Evolutionary conservation across 192 early-diverging fungal genomes (phyloP).

Genomic region (Rhizophagus clarus): DNA sequence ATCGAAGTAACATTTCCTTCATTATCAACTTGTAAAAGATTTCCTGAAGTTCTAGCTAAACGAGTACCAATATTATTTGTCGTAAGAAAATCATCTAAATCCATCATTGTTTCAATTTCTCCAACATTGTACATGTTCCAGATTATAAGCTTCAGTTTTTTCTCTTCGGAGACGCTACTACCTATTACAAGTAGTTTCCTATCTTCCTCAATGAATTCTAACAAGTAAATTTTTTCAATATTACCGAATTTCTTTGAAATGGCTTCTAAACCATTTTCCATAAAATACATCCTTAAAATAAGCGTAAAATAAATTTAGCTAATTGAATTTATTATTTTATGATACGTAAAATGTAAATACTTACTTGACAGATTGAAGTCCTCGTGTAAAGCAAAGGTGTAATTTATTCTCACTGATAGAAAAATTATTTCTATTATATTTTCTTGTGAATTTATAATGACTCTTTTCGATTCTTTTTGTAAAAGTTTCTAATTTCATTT

Average conservation of each 20-base stretch:
- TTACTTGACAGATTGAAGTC: background rate
- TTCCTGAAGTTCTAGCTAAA: background rate
- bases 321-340: background rate
- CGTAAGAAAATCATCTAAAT: background rate
- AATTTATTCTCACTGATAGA: background rate
- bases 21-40: background rate
- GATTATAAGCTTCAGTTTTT: background rate
- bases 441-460: background rate
- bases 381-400: background rate
- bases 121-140: background rate
- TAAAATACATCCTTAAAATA: background rate
- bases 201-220: background rate
- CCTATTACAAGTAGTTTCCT: background rate
- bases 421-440: background rate
- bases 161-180: background rate
- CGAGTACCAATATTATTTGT: background rate
- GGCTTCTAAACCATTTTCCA: background rate
- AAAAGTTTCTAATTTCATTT: background rate
- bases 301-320: background rate
- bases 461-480: background rate
- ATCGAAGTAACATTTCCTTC: background rate
- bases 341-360: background rate
- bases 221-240: background rate
- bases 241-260: background rate
- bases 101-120: background rate